phyloP scores from a whole-genome alignment of 2,329 filamentous ascomycete genomes.

The Penicillium sp. region DNA sequence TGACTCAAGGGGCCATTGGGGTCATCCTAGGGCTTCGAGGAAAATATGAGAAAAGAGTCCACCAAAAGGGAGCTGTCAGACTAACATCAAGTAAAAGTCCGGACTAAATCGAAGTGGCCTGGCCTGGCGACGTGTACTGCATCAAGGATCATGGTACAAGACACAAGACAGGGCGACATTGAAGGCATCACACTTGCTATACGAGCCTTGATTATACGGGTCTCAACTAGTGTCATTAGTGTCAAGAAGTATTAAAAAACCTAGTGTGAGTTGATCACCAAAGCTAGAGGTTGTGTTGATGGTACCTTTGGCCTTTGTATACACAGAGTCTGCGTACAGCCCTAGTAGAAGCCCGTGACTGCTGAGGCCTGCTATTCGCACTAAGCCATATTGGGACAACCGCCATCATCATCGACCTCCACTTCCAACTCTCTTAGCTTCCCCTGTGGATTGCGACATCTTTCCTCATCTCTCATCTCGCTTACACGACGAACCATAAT shows the following conservation, averaged over 20 bases:
- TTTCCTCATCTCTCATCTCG: background rate
- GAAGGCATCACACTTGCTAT: background rate
- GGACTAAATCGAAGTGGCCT: background rate
- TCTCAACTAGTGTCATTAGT: background rate
- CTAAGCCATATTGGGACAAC: conserved; percentile 30
- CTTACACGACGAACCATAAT: background rate
- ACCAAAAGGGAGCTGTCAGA: background rate
- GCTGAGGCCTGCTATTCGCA: conserved; percentile 11
- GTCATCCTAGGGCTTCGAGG: too few species aligned
- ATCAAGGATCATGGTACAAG: background rate
- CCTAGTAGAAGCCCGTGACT: conserved; percentile 33
- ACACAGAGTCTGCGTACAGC: too few species aligned
- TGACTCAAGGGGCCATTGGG: too few species aligned
- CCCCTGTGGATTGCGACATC: conserved; percentile 11
- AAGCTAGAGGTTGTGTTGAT: background rate
- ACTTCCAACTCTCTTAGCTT: conserved; percentile 15
- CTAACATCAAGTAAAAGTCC: background rate
- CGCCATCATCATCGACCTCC: conserved; percentile 31
- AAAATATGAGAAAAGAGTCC: background rate
- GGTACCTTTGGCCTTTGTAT: background rate
- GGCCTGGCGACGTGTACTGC: background rate
- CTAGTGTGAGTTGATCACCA: background rate
- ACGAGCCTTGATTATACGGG: background rate
- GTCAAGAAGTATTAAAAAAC: background rate
- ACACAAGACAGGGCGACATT: too few species aligned